Conservation (phyloP, 2,329 filamentous ascomycete genomes). For the Thelonectria olida region DNA sequence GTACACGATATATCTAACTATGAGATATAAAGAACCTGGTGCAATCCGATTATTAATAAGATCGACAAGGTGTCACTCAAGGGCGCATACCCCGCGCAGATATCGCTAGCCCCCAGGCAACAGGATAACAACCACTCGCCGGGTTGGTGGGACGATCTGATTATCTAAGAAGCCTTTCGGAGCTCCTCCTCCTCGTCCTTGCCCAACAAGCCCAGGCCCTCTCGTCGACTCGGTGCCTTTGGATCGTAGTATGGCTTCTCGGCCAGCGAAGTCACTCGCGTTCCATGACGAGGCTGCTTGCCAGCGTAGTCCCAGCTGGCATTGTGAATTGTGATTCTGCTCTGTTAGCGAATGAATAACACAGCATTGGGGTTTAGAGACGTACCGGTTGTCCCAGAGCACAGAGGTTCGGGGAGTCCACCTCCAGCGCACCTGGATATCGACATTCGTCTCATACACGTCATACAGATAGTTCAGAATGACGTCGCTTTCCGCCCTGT, state of each 20-base stretch:
- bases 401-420: slow-evolving; percentile 75
- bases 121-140: background rate
- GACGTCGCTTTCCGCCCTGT: slow-evolving; percentile 73
- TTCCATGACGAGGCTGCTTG: slow-evolving; percentile 73
- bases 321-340: slow-evolving; percentile 76
- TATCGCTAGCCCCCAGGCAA: no score
- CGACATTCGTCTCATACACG: slow-evolving; percentile 74
- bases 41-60: background rate
- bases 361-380: background rate
- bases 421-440: slow-evolving; percentile 77
- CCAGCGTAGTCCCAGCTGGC: slow-evolving; percentile 79
- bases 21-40: background rate
- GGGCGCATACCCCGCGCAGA: no score
- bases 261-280: slow-evolving; percentile 74
- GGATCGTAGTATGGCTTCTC: slow-evolving; percentile 76
- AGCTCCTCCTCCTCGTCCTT: slow-evolving; percentile 57
- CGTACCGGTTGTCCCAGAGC: slow-evolving; percentile 75
- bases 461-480: slow-evolving; percentile 74
- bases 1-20: background rate
- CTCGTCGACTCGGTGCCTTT: slow-evolving; percentile 70
- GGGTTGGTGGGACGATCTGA: no score
- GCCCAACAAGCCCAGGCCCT: slow-evolving; percentile 72
- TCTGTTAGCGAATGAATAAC: background rate
- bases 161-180: background rate
- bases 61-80: background rate